Conservation (phyloP, 441 rosid genomes). For the Euphorbia corollata region DNA sequence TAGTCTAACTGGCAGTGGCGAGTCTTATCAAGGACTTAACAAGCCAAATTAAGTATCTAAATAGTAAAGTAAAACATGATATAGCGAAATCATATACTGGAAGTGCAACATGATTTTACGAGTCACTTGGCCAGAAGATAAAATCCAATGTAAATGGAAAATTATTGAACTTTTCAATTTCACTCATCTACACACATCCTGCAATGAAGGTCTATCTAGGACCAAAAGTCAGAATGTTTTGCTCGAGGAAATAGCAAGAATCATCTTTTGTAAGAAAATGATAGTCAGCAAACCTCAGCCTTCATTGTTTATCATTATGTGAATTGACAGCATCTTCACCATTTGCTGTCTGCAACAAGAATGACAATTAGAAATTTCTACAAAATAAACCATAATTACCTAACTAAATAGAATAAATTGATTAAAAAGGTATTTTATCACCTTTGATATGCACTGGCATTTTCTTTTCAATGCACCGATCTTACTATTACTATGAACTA, state of each 20-base stretch:
- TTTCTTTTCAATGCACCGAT: slow-evolving; percentile 40
- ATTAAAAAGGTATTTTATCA: slow-evolving; percentile 15
- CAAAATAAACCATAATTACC: slow-evolving; percentile 1
- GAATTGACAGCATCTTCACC: slow-evolving; percentile 34
- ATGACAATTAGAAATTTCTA: slow-evolving; percentile 13
- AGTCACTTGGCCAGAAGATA: no score
- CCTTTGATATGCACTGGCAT: slow-evolving; percentile 42
- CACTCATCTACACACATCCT: no score
- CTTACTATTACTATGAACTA: slow-evolving; percentile 22
- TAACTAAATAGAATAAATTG: neutral
- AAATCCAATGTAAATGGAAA: no score
- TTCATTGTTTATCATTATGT: slow-evolving; percentile 27
- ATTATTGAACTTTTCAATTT: no score
- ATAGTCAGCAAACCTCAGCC: slow-evolving; percentile 39
- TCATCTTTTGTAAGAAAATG: neutral
- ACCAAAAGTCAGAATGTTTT: neutral
- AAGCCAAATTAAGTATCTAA: no score
- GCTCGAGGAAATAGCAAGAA: neutral
- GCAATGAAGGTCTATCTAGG: neutral
- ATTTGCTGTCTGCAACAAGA: slow-evolving; percentile 36
- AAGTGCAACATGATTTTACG: no score
- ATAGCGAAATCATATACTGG: no score
- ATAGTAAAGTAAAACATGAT: no score
- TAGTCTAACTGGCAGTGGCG: no score
- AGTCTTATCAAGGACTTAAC: no score